phyloP scores from a whole-genome alignment of 148 eudicot species.

The Talinum fruticosum region DNA sequence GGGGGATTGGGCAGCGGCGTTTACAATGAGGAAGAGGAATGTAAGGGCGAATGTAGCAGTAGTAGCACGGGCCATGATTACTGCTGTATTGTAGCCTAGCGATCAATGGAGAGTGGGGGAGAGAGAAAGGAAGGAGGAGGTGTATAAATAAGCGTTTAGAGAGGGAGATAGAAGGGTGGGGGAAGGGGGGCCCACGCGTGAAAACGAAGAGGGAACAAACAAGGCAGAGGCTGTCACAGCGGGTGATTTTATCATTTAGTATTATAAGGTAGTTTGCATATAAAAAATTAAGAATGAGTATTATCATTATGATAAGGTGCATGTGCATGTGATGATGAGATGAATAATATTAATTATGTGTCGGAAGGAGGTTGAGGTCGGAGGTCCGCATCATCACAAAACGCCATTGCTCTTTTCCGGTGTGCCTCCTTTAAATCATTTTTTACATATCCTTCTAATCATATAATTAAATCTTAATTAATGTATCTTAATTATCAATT shows the following conservation, averaged over 20 bases:
- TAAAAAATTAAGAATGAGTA: no score
- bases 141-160: neutral
- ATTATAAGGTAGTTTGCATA: no score
- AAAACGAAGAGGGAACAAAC: neutral
- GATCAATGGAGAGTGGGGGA: neutral
- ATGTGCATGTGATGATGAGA: slow-evolving; percentile 9
- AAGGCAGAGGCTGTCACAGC: no score
- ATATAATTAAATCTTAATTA: no score
- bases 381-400: neutral
- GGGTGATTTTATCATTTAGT: no score
- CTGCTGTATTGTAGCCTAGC: no score
- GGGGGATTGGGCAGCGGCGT: slow-evolving; percentile 22
- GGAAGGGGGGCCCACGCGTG: neutral
- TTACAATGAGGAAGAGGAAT: slow-evolving; percentile 16
- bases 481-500: no score
- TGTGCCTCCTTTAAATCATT: neutral
- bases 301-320: neutral
- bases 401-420: neutral
- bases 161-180: neutral
- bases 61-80: neutral
- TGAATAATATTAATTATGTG: neutral
- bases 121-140: neutral
- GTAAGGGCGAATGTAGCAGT: neutral
- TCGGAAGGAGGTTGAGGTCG: neutral
- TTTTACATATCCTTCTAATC: neutral